These are phyloP conservation scores for Trametes hirsuta DNA, from an alignment of 1,284 basidiomycete species.

Conservation along the genomic window DNA sequence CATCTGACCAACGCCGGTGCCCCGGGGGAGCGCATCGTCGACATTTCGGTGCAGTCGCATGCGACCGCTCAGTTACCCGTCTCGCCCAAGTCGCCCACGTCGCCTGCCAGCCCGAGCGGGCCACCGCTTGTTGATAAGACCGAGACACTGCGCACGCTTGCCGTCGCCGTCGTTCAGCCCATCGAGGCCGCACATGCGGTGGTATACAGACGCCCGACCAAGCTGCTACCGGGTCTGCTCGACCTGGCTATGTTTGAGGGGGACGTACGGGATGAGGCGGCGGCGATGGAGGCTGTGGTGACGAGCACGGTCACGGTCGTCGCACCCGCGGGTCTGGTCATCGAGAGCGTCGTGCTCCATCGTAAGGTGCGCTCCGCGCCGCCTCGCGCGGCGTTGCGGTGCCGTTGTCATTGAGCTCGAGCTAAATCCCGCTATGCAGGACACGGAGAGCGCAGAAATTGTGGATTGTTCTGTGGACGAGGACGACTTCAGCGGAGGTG, in stretches of 20 bases:
- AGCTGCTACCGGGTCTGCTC: constrained; percentile 45
- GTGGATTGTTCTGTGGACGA: constrained; percentile 43
- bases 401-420: neutral
- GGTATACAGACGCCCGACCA: constrained; percentile 47
- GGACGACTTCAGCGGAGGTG: constrained; percentile 41
- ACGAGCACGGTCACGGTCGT: constrained; percentile 51
- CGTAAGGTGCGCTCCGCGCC: constrained; percentile 44
- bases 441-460: constrained; percentile 49
- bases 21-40: constrained; percentile 67
- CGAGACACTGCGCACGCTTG: constrained; percentile 67
- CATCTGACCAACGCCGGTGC: constrained; percentile 60
- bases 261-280: constrained; percentile 54
- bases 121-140: constrained; percentile 44
- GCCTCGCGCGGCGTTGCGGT: neutral
- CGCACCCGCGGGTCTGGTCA: constrained; percentile 55
- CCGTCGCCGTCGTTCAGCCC: constrained; percentile 59
- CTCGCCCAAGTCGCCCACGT: constrained; percentile 22
- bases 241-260: constrained; percentile 61
- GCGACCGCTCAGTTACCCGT: constrained; percentile 29
- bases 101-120: constrained; percentile 17
- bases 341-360: constrained; percentile 53
- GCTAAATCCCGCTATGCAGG: constrained; percentile 37
- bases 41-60: constrained; percentile 75
- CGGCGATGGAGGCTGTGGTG: constrained; percentile 59
- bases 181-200: constrained; percentile 55